Conservation (phyloP, 1,284 basidiomycete species). For the Papiliotrema laurentii region DNA sequence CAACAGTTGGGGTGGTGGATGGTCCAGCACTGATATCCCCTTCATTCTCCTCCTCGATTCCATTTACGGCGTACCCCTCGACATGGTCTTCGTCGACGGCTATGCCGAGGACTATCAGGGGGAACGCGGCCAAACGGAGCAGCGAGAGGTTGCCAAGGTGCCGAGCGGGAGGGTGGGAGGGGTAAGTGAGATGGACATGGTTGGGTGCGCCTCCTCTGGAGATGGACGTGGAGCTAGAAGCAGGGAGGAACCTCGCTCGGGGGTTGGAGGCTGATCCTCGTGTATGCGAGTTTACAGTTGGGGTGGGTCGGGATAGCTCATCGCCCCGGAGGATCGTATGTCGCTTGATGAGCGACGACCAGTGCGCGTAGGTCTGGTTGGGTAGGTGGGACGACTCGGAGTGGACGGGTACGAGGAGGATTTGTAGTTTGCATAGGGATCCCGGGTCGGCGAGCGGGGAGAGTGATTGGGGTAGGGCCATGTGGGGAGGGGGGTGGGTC, state of each 20-base stretch:
- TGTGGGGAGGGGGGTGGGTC: not conserved
- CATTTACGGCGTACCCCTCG: constrained; percentile 19
- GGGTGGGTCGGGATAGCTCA: constrained; percentile 25
- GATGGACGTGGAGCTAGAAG: constrained; percentile 18
- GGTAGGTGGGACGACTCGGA: constrained; percentile 8
- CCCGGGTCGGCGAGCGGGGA: constrained; percentile 39
- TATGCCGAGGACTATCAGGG: constrained; percentile 41
- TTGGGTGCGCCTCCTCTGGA: constrained; percentile 30
- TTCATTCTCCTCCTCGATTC: constrained; percentile 12
- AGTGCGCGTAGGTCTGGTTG: constrained; percentile 23
- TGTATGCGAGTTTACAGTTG: constrained; percentile 13
- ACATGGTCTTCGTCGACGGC: constrained; percentile 18
- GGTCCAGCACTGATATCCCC: not conserved
- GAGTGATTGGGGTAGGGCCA: constrained; percentile 8
- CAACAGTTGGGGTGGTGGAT: constrained; percentile 2
- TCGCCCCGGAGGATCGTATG: constrained; percentile 37
- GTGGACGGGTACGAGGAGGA: constrained; percentile 46
- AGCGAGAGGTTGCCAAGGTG: constrained; percentile 39
- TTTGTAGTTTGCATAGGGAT: constrained; percentile 40
- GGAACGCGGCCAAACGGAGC: constrained; percentile 35
- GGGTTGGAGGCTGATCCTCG: constrained; percentile 16
- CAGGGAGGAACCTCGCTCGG: constrained; percentile 30
- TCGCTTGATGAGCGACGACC: constrained; percentile 27
- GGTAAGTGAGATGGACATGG: constrained; percentile 40
- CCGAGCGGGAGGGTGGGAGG: constrained; percentile 25